A percentile compares a stretch with the other conserved stretches of the same genome.
Conservation (phyloP, 495 filamentous ascomycete species). For the Chaetomium tenue region DNA sequence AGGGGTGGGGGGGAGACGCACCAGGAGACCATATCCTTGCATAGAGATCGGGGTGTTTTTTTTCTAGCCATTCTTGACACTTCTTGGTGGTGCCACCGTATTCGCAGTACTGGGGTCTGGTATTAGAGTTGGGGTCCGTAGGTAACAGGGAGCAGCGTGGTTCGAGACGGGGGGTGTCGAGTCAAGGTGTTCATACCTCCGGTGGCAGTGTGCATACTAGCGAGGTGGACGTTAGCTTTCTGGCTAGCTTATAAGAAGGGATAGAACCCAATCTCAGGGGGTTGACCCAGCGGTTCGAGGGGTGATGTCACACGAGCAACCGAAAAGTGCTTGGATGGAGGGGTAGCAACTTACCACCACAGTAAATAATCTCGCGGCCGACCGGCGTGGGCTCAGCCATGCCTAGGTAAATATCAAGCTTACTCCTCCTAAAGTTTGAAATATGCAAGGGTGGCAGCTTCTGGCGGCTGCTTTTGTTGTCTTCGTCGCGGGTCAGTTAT, state of each 20-base stretch:
- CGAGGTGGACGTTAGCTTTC: conserved; percentile 16
- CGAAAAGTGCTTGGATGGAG: not conserved
- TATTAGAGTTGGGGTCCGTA: conserved; percentile 4
- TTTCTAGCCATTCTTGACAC: conserved; percentile 92
- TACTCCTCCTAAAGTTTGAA: not conserved
- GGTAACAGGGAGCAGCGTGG: not conserved
- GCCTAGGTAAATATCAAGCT: conserved; percentile 4
- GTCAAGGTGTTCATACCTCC: conserved; percentile 62
- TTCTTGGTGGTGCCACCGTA: conserved; percentile 98
- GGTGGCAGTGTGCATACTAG: conserved; percentile 89
- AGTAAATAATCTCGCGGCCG: conserved; percentile 35
- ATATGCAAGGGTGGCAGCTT: conserved; percentile 7
- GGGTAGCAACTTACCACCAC: conserved; percentile 33
- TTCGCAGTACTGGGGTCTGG: conserved; percentile 77
- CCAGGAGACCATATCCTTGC: conserved; percentile 78
- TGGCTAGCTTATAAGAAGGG: not conserved
- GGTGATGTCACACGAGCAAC: conserved; percentile 28
- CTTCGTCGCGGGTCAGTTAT: conserved; percentile 15
- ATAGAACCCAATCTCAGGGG: conserved; percentile 6
- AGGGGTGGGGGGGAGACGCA: conserved; percentile 38
- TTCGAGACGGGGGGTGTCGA: not conserved
- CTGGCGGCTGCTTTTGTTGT: conserved; percentile 13
- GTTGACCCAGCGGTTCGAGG: conserved; percentile 18
- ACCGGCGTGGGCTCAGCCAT: conserved; percentile 33
- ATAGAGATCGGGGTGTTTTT: conserved; percentile 70